These are phyloP conservation scores for Botrytis fragariae DNA, from an alignment of 2,329 filamentous ascomycete species.

Conservation along the genomic window DNA sequence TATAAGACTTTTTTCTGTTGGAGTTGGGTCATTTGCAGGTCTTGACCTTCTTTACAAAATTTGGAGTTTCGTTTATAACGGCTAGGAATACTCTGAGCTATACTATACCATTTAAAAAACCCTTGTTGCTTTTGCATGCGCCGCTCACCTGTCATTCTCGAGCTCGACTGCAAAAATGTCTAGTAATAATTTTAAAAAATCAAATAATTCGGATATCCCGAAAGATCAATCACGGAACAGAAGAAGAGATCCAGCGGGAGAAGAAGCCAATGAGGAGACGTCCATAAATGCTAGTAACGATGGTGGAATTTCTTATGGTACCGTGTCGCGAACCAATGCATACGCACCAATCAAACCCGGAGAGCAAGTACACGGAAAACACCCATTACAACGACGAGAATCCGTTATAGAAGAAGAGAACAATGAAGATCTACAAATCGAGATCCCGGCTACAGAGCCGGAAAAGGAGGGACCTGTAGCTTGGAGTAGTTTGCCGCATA, in stretches of 20 bases:
- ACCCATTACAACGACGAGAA: neutral
- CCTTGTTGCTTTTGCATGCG: neutral
- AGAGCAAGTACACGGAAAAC: neutral
- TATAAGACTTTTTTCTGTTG: neutral
- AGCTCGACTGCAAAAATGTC: neutral
- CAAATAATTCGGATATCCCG: neutral
- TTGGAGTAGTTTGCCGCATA: slow-evolving; percentile 75
- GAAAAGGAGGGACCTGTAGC: slow-evolving; percentile 47
- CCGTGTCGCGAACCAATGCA: neutral
- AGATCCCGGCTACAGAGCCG: slow-evolving; percentile 24
- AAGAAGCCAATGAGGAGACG: neutral
- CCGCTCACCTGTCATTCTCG: too few species aligned
- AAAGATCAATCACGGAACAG: neutral
- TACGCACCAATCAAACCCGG: neutral
- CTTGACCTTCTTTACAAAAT: neutral
- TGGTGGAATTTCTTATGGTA: slow-evolving; percentile 13
- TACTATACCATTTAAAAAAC: neutral
- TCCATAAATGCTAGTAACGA: neutral
- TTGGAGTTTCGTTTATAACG: neutral
- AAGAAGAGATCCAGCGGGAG: neutral
- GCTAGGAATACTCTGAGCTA: neutral
- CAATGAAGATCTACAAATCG: slow-evolving; percentile 34
- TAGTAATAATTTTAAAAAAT: neutral
- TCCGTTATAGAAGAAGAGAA: slow-evolving; percentile 33
- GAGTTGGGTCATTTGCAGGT: neutral